phyloP scores from a whole-genome alignment of 805 yeast genomes.

The Yamadazyma paraphyllophila region DNA sequence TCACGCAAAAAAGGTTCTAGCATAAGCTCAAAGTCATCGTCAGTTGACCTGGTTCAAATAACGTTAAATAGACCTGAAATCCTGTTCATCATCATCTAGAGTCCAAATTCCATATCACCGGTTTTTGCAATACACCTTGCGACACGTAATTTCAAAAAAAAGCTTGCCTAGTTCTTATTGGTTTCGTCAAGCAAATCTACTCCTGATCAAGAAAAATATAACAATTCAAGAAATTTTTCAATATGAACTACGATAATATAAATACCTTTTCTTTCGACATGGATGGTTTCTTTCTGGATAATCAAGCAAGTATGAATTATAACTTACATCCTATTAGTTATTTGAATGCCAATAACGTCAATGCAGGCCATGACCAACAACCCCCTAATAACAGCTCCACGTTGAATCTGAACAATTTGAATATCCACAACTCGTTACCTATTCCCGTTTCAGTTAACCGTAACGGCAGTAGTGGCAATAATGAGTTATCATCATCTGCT shows the following conservation, averaged over 20 bases:
- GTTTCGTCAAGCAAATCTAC: background rate
- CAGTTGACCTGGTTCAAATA: background rate
- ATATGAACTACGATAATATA: constrained; percentile 8
- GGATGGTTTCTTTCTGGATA: constrained; percentile 6
- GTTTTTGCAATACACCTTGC: background rate
- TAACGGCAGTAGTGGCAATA: background rate
- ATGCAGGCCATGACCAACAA: constrained; percentile 1
- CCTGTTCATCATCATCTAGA: background rate
- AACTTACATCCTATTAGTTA: constrained; percentile 46
- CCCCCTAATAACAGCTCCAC: background rate
- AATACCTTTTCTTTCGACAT: constrained; percentile 6
- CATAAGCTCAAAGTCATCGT: background rate
- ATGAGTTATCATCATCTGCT: constrained; percentile 1
- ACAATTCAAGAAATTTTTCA: constrained; percentile 3
- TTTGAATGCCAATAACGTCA: constrained; percentile 30
- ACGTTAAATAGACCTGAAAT: background rate
- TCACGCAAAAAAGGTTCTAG: constrained; percentile 2
- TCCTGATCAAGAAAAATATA: constrained; percentile 4
- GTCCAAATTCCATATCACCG: background rate
- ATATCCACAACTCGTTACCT: constrained; percentile 3
- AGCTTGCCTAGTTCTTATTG: background rate
- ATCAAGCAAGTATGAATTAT: constrained; percentile 30
- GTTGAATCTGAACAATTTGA: constrained; percentile 6
- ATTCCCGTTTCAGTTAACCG: constrained; percentile 8
- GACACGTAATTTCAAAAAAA: background rate